Conservation (phyloP, 208 protist genomes). For the Trypanosoma mega region DNA sequence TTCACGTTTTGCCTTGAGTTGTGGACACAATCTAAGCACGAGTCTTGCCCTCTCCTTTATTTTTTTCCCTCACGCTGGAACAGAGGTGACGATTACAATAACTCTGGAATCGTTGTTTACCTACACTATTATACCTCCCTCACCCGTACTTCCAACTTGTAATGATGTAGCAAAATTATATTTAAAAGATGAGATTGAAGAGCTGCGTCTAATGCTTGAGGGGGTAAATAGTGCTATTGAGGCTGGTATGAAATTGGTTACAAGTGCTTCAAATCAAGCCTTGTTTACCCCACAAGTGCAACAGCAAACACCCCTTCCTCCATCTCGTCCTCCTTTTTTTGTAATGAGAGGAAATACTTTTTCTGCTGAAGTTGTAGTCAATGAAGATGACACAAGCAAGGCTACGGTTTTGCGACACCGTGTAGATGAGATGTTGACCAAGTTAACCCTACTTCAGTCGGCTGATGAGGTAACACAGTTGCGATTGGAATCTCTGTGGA, state of each 20-base stretch:
- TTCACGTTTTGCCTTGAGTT: constrained; percentile 14
- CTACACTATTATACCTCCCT: constrained; percentile 30
- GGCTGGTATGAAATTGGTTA: background rate
- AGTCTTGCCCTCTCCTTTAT: constrained; percentile 15
- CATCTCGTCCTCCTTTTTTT: background rate
- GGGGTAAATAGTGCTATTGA: constrained; percentile 8
- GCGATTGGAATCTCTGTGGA: constrained; percentile 1
- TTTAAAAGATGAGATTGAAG: constrained; percentile 18
- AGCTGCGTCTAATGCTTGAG: constrained; percentile 10
- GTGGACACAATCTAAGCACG: constrained; percentile 11
- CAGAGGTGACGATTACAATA: constrained; percentile 31
- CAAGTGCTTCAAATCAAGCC: background rate
- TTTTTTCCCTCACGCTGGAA: constrained; percentile 8
- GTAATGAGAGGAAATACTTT: too few relatives aligned
- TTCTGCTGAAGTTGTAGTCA: background rate
- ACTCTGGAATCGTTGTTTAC: constrained; percentile 23
- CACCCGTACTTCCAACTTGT: constrained; percentile 10
- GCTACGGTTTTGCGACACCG: constrained; percentile 1
- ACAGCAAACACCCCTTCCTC: background rate
- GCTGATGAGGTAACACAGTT: constrained; percentile 2
- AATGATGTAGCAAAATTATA: constrained; percentile 16
- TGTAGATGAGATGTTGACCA: constrained; percentile 14
- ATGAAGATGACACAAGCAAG: constrained; percentile 2
- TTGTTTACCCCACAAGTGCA: background rate
- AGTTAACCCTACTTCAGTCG: constrained; percentile 3